Base-by-base conservation (phyloP, 768 basidiomycete species). In the Cytidiella melzeri region DNA sequence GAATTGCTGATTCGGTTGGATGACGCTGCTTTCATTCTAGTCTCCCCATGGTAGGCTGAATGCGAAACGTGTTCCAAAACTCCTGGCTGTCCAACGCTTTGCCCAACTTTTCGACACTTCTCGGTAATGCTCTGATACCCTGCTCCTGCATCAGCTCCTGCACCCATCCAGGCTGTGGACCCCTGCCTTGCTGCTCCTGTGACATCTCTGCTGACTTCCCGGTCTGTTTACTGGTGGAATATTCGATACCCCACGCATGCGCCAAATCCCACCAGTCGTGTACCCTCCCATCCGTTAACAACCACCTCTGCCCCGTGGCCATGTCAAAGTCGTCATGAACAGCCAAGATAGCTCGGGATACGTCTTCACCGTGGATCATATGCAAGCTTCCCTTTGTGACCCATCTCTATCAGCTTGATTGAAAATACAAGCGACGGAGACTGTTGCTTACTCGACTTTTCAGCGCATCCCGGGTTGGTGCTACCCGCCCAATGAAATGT, bases 191-290 rank as follows among this genome's bases (percentile, higher is more conserved):
- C 23, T 38, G 13, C n/a, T 21, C 42, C 4, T 25, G 25, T 15
- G 30, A 15, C 15, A 34, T 15, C 25, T 27, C 4, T 20, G 27
- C 38, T 24, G n/a, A 24, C 44, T 45, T 45, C 36, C 18, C 45
- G 12, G 41, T 20, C 18, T 39, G 41, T 28, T 59, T 54, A 5
- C 61, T 58, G 3, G 46, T 37, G 23, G 53, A 11, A 13, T 55
- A 43, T 20, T 54, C 55, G 42, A 40, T 45, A 3, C 73, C 77
- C 80, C 80, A 83, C 3, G 76, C 73, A 5, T 73, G 73, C 1
- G 75, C 77, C 3, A 83, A 66, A 55, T 83, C 79, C 80, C 80
- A 84, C 81, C 81, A 84, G 60, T 84, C 82, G 57, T 82, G 80
- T 34, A 80, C 72, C 5, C 77, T 71, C 18, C 67, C 68, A 52